phyloP scores from a whole-genome alignment of 2,329 filamentous ascomycete genomes.

The Diplocarpon mali region DNA sequence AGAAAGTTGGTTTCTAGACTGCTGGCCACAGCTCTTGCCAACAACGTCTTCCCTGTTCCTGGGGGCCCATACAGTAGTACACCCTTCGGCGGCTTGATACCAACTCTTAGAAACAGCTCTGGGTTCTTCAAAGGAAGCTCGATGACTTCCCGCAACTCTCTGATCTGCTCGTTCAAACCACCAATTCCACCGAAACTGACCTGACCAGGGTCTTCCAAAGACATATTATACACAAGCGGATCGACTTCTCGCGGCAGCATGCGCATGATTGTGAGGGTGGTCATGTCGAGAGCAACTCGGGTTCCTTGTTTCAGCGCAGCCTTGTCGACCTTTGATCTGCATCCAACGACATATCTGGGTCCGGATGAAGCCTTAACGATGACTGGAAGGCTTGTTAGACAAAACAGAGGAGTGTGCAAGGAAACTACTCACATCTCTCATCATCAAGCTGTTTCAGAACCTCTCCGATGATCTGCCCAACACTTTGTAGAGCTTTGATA shows the following conservation, averaged over 20 bases:
- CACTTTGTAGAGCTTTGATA: slow-evolving; percentile 98
- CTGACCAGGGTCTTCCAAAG: slow-evolving; percentile 91
- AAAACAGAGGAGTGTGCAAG: neutral
- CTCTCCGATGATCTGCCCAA: slow-evolving; percentile 98
- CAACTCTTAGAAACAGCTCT: slow-evolving; percentile 89
- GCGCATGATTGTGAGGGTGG: slow-evolving; percentile 98
- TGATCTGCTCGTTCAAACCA: slow-evolving; percentile 95
- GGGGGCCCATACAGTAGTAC: slow-evolving; percentile 93
- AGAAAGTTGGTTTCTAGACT: slow-evolving; percentile 96
- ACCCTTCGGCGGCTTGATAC: slow-evolving; percentile 98
- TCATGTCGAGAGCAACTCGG: slow-evolving; percentile 96
- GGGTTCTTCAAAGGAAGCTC: slow-evolving; percentile 97
- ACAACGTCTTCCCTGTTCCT: slow-evolving; percentile 89
- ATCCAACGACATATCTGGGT: slow-evolving; percentile 94
- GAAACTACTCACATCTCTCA: slow-evolving; percentile 70
- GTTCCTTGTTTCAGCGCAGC: slow-evolving; percentile 95
- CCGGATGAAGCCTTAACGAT: slow-evolving; percentile 98
- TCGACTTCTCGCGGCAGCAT: slow-evolving; percentile 99
- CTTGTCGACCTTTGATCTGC: slow-evolving; percentile 97
- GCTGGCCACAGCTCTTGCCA: slow-evolving; percentile 90
- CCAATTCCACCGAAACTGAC: slow-evolving; percentile 97
- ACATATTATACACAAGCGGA: slow-evolving; percentile 99
- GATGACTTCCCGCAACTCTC: slow-evolving; percentile 94
- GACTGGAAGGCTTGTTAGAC: slow-evolving; percentile 42
- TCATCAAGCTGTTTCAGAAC: slow-evolving; percentile 98